Base-by-base conservation (phyloP, 2,329 filamentous ascomycete species). In the Colletotrichum siamense region DNA sequence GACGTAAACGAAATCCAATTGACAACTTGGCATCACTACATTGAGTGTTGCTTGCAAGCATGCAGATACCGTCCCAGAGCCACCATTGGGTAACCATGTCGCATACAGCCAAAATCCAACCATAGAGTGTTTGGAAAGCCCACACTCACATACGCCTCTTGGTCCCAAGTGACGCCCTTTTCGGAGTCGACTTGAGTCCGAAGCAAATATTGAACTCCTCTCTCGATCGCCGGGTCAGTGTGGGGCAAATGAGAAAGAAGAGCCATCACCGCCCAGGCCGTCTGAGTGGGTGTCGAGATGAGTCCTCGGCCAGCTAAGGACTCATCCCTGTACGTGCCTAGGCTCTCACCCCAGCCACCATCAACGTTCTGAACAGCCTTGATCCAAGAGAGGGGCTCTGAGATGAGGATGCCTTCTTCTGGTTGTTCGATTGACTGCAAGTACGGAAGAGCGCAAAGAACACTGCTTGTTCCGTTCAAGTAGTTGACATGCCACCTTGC, bases 401-500 rank as follows among this genome's bases (percentile, higher is more conserved):
- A 44, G 2, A 67, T 22, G 16, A 67, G 62, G 1, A 67, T 66
- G 0, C 24, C 49, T 8, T 49, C 52, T 9, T 10, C 62, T n/a
- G 69, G 69, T 28, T 72, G 62, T 2, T 72, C 49, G 24, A 72
- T 2, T 6, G 34, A 44, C 8, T 28, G 28, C 9, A 72, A 7
- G 5, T 67, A 67, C 5, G 70, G 62, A 9, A 72, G 70, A 15
- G 70, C 70, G 32, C 62, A 67, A 7, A 72, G 70, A 12, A 67
- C 70, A 16, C 70, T 72, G 26, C 70, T 67, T 8, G 70, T 72
- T 9, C 70, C 70, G 26, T 72, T 72, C 49, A 72, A 15, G 62
- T 72, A 65, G 70, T 72, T 72, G 49, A 72, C 70, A 24, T 72
- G 70, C 70, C 70, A 72, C 5, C 70, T 72, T 28, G 70, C 62